Percentiles rank a stretch among this genome's conserved stretches.
phyloP scores from a whole-genome alignment of 495 filamentous ascomycete genomes.

The Penicillium ochrochloron region DNA sequence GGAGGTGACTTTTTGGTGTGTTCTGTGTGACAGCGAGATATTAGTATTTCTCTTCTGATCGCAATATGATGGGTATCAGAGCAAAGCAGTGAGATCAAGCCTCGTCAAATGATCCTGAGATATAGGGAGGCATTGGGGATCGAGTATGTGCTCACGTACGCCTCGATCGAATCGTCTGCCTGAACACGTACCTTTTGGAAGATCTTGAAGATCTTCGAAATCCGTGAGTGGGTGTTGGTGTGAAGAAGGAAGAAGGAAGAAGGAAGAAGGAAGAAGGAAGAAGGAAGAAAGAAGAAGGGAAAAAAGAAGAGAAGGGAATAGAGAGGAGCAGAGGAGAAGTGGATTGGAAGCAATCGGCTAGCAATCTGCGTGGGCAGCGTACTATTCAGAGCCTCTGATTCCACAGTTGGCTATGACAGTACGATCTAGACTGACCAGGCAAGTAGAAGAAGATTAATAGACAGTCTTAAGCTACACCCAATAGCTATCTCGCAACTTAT shows the following conservation, averaged over 20 bases:
- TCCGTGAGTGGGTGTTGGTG: background rate
- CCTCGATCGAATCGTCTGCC: background rate
- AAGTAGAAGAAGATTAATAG: background rate
- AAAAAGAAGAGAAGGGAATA: background rate
- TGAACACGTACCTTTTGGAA: slow-evolving; percentile 1
- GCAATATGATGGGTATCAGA: slow-evolving; percentile 4
- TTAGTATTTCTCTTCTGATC: background rate
- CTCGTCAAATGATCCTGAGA: background rate
- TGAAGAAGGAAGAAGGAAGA: background rate
- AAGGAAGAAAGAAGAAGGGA: too few relatives aligned
- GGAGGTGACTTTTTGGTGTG: background rate
- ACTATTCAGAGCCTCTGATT: background rate
- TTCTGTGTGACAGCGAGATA: background rate
- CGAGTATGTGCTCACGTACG: background rate
- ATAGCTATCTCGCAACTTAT: background rate
- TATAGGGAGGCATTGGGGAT: background rate
- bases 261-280: background rate
- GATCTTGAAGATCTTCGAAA: too few relatives aligned
- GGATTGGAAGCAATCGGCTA: background rate
- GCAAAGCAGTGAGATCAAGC: background rate
- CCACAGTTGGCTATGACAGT: background rate
- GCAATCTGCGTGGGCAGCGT: background rate
- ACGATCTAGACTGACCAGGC: background rate
- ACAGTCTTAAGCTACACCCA: background rate
- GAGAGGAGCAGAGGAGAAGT: background rate